Conservation (phyloP, 164 flowering plant species). For the Aristolochia contorta region DNA sequence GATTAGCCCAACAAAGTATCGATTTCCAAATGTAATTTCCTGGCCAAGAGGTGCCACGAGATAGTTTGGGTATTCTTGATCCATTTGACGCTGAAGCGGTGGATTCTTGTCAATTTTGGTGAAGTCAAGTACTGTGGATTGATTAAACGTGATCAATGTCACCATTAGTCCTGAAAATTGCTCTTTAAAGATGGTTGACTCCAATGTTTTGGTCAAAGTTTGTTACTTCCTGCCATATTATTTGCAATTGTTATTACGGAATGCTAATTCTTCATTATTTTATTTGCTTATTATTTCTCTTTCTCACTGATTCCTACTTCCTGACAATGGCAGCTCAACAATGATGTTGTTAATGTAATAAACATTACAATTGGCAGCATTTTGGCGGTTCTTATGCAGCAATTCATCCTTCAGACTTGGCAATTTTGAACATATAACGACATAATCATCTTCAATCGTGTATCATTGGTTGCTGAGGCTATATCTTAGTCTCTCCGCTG, state of each 20-base stretch:
- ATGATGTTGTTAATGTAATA: slow-evolving; percentile 76
- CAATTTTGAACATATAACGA: background rate
- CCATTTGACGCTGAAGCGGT: too few relatives aligned
- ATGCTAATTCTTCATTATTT: background rate
- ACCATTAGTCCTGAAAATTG: background rate
- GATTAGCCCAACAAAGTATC: too few relatives aligned
- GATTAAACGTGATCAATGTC: background rate
- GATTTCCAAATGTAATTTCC: too few relatives aligned
- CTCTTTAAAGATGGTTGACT: background rate
- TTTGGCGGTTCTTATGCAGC: slow-evolving; percentile 68
- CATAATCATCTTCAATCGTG: too few relatives aligned
- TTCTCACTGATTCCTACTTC: background rate
- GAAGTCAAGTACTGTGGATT: background rate
- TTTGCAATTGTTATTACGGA: background rate
- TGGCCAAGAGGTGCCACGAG: too few relatives aligned
- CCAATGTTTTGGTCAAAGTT: too few relatives aligned
- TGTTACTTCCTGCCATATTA: background rate
- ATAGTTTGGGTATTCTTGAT: too few relatives aligned
- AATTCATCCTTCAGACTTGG: slow-evolving; percentile 27
- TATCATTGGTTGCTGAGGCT: background rate
- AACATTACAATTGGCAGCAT: slow-evolving; percentile 84
- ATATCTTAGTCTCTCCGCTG: background rate
- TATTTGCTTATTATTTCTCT: background rate
- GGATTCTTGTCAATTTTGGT: too few relatives aligned
- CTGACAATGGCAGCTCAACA: slow-evolving; percentile 56